Evolutionary conservation across 345 rosid species (phyloP).

Genomic region (Euphorbia peplus): DNA sequence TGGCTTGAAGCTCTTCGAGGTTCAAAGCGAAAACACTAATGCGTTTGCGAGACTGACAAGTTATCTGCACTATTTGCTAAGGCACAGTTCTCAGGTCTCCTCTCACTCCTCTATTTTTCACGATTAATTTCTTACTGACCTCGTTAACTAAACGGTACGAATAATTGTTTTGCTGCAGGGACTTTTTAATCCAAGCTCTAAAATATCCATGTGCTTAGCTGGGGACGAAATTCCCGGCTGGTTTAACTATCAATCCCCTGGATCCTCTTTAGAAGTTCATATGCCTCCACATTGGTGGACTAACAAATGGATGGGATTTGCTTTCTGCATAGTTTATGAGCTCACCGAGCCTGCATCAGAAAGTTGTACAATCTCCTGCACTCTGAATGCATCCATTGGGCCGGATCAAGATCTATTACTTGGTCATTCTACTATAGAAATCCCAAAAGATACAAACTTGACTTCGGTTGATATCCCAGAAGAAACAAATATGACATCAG

Average conservation of each 20-base stretch:
- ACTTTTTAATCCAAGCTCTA: slow-evolving; percentile 1
- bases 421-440: neutral
- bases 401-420: slow-evolving; percentile 1
- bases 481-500: too few relatives aligned
- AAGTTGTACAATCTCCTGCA: neutral
- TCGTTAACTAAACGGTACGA: neutral
- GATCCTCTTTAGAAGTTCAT: neutral
- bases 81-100: slow-evolving; percentile 4
- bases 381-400: neutral
- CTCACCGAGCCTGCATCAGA: neutral
- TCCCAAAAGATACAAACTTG: neutral
- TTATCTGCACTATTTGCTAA: slow-evolving; percentile 3
- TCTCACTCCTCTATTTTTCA: neutral
- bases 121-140: neutral
- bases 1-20: neutral
- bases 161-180: neutral
- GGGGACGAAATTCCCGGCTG: slow-evolving; percentile 2
- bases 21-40: neutral
- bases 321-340: neutral
- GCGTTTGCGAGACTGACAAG: neutral
- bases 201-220: neutral
- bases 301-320: slow-evolving; percentile 12
- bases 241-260: neutral
- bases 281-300: slow-evolving; percentile 1
- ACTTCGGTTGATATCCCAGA: too few relatives aligned